Percentiles rank a stretch among this genome's conserved stretches.
phyloP scores from a whole-genome alignment of 805 yeast genomes.

The Yarrowia bubula region DNA sequence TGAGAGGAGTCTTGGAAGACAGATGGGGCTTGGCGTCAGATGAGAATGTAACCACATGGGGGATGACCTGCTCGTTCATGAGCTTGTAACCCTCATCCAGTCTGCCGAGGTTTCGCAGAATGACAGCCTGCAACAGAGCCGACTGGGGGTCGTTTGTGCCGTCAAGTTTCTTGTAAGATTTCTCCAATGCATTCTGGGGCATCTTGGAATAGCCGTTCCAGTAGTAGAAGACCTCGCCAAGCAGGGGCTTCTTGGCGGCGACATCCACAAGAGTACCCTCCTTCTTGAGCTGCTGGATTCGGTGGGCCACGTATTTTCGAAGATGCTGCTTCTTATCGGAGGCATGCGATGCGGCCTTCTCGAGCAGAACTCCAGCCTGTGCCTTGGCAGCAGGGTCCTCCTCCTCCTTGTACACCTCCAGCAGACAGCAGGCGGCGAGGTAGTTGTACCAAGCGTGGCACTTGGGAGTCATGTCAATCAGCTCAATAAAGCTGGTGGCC shows the following conservation, averaged over 20 bases:
- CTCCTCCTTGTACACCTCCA: conserved; percentile 66
- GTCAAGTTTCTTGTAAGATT: conserved; percentile 55
- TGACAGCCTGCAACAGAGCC: conserved; percentile 55
- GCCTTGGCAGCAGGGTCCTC: conserved; percentile 7
- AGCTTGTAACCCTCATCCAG: conserved; percentile 56
- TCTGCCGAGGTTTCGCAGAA: conserved; percentile 44
- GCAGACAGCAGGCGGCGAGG: conserved; percentile 81
- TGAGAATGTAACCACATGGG: conserved; percentile 43
- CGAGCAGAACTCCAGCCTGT: background rate
- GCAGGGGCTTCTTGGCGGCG: conserved; percentile 75
- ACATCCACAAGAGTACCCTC: conserved; percentile 48
- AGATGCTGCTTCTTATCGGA: conserved; percentile 21
- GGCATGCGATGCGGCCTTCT: conserved; percentile 7
- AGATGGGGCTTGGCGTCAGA: conserved; percentile 35
- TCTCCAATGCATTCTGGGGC: conserved; percentile 57
- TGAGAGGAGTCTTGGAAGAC: conserved; percentile 46
- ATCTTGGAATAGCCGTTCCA: conserved; percentile 91
- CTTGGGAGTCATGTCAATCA: conserved; percentile 80
- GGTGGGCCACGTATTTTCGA: conserved; percentile 4
- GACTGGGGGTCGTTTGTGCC: conserved; percentile 41
- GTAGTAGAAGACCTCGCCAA: conserved; percentile 80
- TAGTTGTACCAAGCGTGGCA: conserved; percentile 84
- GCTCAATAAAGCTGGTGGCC: conserved; percentile 62
- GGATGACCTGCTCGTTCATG: conserved; percentile 54
- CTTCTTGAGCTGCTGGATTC: conserved; percentile 11